Percentiles rank a stretch among this genome's conserved stretches.
Evolutionary conservation across 257 asterid genomes (phyloP).

Genomic region (Solanum dulcamara): DNA sequence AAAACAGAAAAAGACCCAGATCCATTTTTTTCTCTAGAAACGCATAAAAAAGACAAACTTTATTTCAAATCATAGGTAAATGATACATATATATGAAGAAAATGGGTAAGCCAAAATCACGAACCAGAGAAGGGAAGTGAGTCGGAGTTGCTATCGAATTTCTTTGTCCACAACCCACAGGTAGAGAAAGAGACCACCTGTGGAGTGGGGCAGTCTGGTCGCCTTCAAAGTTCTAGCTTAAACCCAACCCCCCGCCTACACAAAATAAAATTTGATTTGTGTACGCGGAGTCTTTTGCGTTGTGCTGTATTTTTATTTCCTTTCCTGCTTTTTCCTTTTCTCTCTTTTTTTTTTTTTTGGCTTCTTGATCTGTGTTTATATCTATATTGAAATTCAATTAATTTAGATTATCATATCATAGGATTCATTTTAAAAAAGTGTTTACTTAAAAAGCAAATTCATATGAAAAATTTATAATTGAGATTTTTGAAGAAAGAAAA

Average conservation of each 20-base stretch:
- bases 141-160: neutral
- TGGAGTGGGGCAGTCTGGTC: constrained; percentile 12
- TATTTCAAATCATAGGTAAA: neutral
- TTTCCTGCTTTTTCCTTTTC: neutral
- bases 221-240: constrained; percentile 5
- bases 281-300: neutral
- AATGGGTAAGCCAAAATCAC: constrained; percentile 14
- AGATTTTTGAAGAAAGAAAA: too few species aligned
- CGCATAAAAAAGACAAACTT: neutral
- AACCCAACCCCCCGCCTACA: constrained; percentile 5
- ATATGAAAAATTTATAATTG: too few species aligned
- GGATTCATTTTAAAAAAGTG: too few species aligned
- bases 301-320: neutral
- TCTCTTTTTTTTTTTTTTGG: neutral
- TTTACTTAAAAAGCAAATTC: too few species aligned
- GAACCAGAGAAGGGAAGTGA: neutral
- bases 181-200: neutral
- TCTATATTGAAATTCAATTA: neutral
- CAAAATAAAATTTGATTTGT: neutral
- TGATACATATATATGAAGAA: neutral
- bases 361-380: neutral
- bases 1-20: constrained; percentile 20
- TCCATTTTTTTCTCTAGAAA: constrained; percentile 9
- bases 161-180: neutral
- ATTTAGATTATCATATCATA: too few species aligned